These are phyloP conservation scores for Phytophthora chlamydospora DNA, from an alignment of 352 stramenopile genomes.

Conservation along the genomic window DNA sequence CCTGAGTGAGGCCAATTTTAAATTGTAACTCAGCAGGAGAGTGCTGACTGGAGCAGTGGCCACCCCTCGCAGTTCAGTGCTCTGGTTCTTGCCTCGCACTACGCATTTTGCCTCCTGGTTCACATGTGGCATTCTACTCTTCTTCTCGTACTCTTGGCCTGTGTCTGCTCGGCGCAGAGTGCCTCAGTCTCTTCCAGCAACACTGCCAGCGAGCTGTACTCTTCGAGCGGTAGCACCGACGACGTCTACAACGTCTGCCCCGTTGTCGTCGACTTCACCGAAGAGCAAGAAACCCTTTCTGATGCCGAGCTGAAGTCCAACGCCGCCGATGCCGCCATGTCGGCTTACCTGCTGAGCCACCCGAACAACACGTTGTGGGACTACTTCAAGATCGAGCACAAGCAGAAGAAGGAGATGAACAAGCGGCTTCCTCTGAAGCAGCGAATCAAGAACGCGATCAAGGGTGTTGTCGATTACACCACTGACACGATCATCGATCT, in stretches of 20 bases:
- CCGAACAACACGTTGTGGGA: constrained; percentile 32
- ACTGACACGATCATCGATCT: constrained; percentile 12
- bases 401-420: constrained; percentile 24
- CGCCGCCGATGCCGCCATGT: constrained; percentile 27
- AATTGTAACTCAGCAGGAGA: too few species aligned
- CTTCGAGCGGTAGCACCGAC: constrained; percentile 7
- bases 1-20: not conserved
- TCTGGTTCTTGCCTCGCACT: too few species aligned
- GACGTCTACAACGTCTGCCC: constrained; percentile 35
- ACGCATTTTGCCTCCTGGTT: constrained; percentile 15
- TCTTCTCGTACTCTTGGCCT: constrained; percentile 18
- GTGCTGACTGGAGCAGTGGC: too few species aligned
- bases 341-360: constrained; percentile 27
- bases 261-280: constrained; percentile 22
- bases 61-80: too few species aligned
- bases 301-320: constrained; percentile 27
- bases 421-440: constrained; percentile 3
- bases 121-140: constrained; percentile 27
- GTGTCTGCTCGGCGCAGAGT: constrained; percentile 19
- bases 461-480: constrained; percentile 11
- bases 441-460: constrained; percentile 12
- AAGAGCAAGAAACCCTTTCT: constrained; percentile 28
- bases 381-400: constrained; percentile 27
- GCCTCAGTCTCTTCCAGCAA: not conserved
- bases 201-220: not conserved